A percentile compares a stretch with the other conserved stretches of the same genome.
These are phyloP conservation scores for Dryas alaskensis DNA, from an alignment of 306 rosid genomes.

Conservation along the genomic window DNA sequence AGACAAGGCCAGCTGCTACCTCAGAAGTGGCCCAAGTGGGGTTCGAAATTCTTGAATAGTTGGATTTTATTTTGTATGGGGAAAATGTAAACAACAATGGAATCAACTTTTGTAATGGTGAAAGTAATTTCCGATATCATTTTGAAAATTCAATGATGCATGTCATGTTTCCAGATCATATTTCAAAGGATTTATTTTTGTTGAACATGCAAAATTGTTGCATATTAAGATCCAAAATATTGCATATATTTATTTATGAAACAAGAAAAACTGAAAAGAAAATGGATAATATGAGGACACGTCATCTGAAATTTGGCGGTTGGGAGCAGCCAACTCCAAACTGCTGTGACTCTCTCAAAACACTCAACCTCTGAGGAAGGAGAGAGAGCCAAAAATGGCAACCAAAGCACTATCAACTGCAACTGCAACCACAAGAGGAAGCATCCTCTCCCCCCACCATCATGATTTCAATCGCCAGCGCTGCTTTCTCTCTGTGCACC, in stretches of 20 bases:
- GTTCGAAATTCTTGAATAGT: background rate
- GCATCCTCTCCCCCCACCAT: slow-evolving; percentile 14
- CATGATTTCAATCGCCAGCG: slow-evolving; percentile 20
- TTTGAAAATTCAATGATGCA: background rate
- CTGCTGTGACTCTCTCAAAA: background rate
- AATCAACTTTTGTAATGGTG: background rate
- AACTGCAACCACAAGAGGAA: slow-evolving; percentile 22
- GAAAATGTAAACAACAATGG: background rate
- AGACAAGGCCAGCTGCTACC: background rate
- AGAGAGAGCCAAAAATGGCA: slow-evolving; percentile 16
- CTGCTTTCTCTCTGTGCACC: slow-evolving; percentile 24
- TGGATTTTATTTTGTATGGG: background rate
- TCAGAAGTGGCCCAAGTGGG: background rate
- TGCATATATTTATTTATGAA: too few species aligned
- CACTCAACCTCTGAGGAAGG: background rate
- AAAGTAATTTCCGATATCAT: background rate
- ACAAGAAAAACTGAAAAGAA: background rate
- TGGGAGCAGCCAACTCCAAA: slow-evolving; percentile 20
- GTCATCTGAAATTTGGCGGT: slow-evolving; percentile 41
- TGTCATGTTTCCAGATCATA: background rate
- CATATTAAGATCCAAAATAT: too few species aligned
- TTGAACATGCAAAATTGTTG: too few species aligned
- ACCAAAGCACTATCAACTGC: slow-evolving; percentile 18
- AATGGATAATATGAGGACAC: slow-evolving; percentile 36
- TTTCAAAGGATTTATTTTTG: too few species aligned